Evolutionary conservation across 345 rosid species (phyloP).

Genomic region (Eucalyptus cloeziana): DNA sequence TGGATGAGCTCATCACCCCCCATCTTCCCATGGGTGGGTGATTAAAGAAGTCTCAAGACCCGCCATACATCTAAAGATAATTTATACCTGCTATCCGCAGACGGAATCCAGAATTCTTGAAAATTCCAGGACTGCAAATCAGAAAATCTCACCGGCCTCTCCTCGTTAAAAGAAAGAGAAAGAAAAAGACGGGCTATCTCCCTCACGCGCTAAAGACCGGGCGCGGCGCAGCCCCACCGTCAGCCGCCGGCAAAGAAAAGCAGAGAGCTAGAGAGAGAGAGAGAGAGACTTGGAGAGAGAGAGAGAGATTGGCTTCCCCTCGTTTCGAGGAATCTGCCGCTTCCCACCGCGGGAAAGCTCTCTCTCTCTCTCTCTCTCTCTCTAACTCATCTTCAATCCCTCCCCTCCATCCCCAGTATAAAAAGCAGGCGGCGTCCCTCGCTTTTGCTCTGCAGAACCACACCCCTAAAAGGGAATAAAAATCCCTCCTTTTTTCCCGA

Average conservation of each 20-base stretch:
- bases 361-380: not conserved
- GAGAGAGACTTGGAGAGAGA: not conserved
- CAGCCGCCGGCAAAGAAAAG: not conserved
- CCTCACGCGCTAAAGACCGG: not conserved
- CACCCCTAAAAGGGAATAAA: accelerated
- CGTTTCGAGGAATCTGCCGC: not conserved
- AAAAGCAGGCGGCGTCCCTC: not conserved
- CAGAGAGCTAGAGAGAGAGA: not conserved
- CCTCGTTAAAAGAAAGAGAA: not conserved
- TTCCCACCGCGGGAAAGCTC: not conserved
- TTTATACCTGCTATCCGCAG: not conserved
- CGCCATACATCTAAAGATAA: not conserved
- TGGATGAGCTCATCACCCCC: not conserved
- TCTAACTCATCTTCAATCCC: not conserved
- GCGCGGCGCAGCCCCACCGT: not conserved
- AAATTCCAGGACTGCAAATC: not conserved
- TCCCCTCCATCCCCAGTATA: not conserved
- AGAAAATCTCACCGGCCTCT: not conserved
- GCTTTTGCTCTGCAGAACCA: not conserved
- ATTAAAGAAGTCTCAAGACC: not conserved
- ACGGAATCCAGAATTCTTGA: not conserved
- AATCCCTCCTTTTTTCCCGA: not conserved
- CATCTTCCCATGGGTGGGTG: too few species aligned
- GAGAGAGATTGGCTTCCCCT: not conserved
- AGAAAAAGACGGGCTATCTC: not conserved